A percentile compares a stretch with the other conserved stretches of the same genome.
Conservation (phyloP, 2,329 filamentous ascomycete species). For the Fusarium ambrosium region DNA sequence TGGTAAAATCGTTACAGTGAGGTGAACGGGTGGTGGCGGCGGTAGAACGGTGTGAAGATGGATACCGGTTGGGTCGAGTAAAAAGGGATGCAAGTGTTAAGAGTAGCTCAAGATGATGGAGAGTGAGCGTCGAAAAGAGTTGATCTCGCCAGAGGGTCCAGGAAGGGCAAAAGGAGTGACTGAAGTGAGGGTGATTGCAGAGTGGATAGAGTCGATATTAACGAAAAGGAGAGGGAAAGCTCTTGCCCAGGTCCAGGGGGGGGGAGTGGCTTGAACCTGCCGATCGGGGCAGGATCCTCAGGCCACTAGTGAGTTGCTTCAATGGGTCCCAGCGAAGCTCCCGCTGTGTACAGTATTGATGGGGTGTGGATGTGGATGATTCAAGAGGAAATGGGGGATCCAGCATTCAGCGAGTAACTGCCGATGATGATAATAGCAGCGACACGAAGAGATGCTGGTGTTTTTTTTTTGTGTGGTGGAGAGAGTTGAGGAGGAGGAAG, state of each 20-base stretch:
- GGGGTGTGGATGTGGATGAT: conserved; percentile 17
- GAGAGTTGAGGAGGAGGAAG: conserved; percentile 11
- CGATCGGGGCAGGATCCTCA: conserved; percentile 53
- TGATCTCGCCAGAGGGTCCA: conserved; percentile 43
- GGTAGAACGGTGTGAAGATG: conserved; percentile 28
- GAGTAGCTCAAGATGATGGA: conserved; percentile 40
- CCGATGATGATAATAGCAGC: conserved; percentile 4
- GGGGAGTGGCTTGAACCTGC: conserved; percentile 51
- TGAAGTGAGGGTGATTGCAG: conserved; percentile 56
- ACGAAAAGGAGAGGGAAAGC: conserved; percentile 54
- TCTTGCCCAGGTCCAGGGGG: conserved; percentile 47
- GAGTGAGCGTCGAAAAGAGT: conserved; percentile 43
- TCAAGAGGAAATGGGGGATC: background rate
- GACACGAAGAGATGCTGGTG: conserved; percentile 6
- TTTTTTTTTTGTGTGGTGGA: conserved; percentile 3
- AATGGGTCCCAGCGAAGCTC: conserved; percentile 42
- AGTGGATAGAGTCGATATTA: conserved; percentile 56
- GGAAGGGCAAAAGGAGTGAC: conserved; percentile 56
- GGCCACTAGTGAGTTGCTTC: conserved; percentile 48
- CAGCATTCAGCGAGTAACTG: conserved; percentile 15
- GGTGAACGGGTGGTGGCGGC: conserved; percentile 14
- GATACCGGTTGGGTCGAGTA: conserved; percentile 35
- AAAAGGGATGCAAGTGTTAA: conserved; percentile 38
- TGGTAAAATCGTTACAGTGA: conserved; percentile 16
- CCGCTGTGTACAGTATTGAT: conserved; percentile 35